Base-by-base conservation (phyloP, 1,139 yeast species). In the Blastobotrys indianensis region DNA sequence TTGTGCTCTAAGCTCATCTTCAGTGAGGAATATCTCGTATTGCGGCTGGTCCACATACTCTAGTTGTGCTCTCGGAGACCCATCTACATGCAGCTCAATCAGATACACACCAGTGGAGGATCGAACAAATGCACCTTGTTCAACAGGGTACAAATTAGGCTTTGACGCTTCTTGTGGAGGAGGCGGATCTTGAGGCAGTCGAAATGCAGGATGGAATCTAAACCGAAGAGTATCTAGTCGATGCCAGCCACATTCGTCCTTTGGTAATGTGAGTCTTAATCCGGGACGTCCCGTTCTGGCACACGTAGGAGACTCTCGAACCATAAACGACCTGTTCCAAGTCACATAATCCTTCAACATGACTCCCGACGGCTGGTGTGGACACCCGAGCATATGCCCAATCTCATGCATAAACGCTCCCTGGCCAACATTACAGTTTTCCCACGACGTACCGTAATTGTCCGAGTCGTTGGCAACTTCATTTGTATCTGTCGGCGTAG, bases 321-420 rank as follows among this genome's bases (percentile, higher is more conserved):
- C 81, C 72, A 83, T 74, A 60, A 88, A 90, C 6, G 88, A 77
- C 49, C 97, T 73, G 63, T 90, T 85, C 73, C 87, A 76, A 55
- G 82, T 76, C 11, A 82, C 72, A 60, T 90, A 92, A 53, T 85
- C 96, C 51, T 97, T 73, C 39, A 87, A 66, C 97, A 92, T 92
- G 20, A 90, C 85, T 13, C 97, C 97, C 56, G 74, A 71, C 3
- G 80, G 85, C 65, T 88, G 94, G 64, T 92, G 97, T 1, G 97
- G 97, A 54, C 94, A 84, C 0, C 97, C 96, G 36, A 90, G 69
- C 28, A 78, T 69, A 62, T 92, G 97, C 2, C 98, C 97, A 45
- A 88, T 82, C 62, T 92, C 97, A 63, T 92, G 98, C 84, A 90
- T 75, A 57, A 87, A 88, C 0, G 97, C 97, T 37, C 98, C 97